Percentiles rank a stretch among this genome's conserved stretches.
Evolutionary conservation across 306 rosid species (phyloP).

Genomic region (Citrullus amarus): DNA sequence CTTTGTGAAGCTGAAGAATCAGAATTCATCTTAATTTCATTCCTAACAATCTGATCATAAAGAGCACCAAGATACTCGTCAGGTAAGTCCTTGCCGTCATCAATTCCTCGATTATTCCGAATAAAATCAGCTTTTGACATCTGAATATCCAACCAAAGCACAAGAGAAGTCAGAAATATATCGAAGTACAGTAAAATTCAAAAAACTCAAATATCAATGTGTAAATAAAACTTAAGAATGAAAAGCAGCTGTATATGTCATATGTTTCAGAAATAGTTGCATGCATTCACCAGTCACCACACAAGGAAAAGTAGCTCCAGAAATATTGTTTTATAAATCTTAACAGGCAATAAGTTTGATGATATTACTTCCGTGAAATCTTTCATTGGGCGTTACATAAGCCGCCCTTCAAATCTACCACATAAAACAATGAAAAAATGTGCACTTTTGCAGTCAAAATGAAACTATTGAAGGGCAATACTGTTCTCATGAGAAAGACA

Average conservation of each 20-base stretch:
- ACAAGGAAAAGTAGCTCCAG: not conserved
- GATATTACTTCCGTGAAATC: not conserved
- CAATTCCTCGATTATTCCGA: conserved; percentile 95
- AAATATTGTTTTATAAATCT: not conserved
- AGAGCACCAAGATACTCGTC: conserved; percentile 87
- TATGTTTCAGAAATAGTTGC: not conserved
- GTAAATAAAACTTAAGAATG: not conserved
- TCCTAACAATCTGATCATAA: conserved; percentile 81
- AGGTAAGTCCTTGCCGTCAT: conserved; percentile 91
- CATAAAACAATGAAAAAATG: not conserved
- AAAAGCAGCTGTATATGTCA: not conserved
- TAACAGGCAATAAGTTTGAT: not conserved
- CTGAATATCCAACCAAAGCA: conserved; percentile 39
- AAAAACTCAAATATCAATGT: not conserved
- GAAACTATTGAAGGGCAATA: not conserved
- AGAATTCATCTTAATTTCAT: conserved; percentile 91
- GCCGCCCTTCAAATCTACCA: not conserved
- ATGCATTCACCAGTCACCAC: not conserved
- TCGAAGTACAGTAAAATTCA: conserved; percentile 1
- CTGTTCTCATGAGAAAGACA: not conserved
- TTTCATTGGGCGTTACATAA: not conserved
- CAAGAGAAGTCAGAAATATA: conserved; percentile 20
- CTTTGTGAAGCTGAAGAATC: conserved; percentile 83
- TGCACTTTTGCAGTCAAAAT: not conserved
- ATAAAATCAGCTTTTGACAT: conserved; percentile 95